Base-by-base conservation (phyloP, 2,329 filamentous ascomycete genomes). In the Hypoxylon sp. region DNA sequence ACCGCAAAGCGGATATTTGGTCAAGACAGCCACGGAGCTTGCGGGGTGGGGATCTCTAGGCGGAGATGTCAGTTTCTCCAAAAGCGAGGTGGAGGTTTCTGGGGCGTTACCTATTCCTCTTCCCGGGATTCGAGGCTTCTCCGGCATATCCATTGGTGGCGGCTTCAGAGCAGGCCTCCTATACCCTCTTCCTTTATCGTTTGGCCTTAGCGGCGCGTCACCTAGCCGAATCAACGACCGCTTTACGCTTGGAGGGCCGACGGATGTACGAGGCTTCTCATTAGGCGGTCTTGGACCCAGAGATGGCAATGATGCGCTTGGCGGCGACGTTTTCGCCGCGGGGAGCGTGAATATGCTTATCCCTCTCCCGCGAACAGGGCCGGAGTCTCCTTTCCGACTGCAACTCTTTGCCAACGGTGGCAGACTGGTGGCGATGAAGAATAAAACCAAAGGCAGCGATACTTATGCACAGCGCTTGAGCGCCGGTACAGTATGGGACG, bases 331-430 rank as follows among this genome's bases (percentile, higher is more conserved):
- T 10, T 98, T 94, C 77, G 93, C 94, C 17, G 96, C 96, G 2
- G 94, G 92, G 46, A 94, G 93, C 74, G 90, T 94, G 14, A 96
- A 94, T 71, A 83, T 98, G 67, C 88, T 98, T 17, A 81, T 98
- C 58, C 96, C 96, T 2, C 82, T 99, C 5, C 96, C 96, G 0
- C 89, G 90, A 63, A 88, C 93, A 21, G 93, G 93, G 2, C 88
- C 90, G 25, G 93, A 97, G 11, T 96, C 91, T 3, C 94, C 94
- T 10, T 85, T 99, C 23, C 89, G 96, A 7, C 83, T 98, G 38
- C 96, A 99, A 78, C 83, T 94, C 0, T 99, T 98, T 79, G 88
- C 96, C 75, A 99, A 98, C 75, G 93, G 92, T 17, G 96, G 96
- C 23, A 88, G 95, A 38, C 83, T 98, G 13, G 87, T 98, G 30